These are phyloP conservation scores for Phyllosticta paracitricarpa DNA, from an alignment of 2,329 filamentous ascomycete genomes.

Conservation along the genomic window DNA sequence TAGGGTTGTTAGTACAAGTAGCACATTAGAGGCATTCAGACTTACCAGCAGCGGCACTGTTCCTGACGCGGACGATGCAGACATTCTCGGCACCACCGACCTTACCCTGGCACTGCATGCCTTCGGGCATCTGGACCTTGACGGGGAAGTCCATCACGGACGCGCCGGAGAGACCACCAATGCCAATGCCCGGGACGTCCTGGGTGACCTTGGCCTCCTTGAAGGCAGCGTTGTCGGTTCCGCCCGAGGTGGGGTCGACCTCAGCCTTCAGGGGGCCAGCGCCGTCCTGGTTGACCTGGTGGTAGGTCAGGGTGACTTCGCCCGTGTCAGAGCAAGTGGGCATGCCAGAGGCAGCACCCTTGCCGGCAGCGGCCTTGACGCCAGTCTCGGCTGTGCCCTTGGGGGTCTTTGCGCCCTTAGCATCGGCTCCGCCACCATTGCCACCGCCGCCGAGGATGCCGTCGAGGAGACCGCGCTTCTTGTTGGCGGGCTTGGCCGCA, in stretches of 20 bases:
- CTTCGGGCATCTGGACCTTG: slow-evolving; percentile 54
- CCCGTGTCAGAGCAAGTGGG: slow-evolving; percentile 54
- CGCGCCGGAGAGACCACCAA: slow-evolving; percentile 49
- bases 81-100: slow-evolving; percentile 51
- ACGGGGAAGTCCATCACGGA: slow-evolving; percentile 55
- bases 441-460: slow-evolving; percentile 26
- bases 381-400: slow-evolving; percentile 40
- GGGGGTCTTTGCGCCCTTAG: slow-evolving; percentile 38
- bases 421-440: slow-evolving; percentile 20
- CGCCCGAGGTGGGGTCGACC: slow-evolving; percentile 54
- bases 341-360: slow-evolving; percentile 44
- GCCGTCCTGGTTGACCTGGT: slow-evolving; percentile 61
- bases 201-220: slow-evolving; percentile 47
- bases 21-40: background rate
- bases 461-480: slow-evolving; percentile 25
- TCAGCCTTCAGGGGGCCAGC: slow-evolving; percentile 53
- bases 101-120: slow-evolving; percentile 55
- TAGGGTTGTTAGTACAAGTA: background rate
- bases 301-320: slow-evolving; percentile 53
- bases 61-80: slow-evolving; percentile 56
- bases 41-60: slow-evolving; percentile 42
- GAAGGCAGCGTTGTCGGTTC: slow-evolving; percentile 52
- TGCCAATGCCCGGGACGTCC: slow-evolving; percentile 50
- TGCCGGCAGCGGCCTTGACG: slow-evolving; percentile 45
- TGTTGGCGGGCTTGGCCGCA: slow-evolving; percentile 17